These are phyloP conservation scores for Baorangia bicolor DNA, from an alignment of 768 basidiomycete species.

Conservation along the genomic window DNA sequence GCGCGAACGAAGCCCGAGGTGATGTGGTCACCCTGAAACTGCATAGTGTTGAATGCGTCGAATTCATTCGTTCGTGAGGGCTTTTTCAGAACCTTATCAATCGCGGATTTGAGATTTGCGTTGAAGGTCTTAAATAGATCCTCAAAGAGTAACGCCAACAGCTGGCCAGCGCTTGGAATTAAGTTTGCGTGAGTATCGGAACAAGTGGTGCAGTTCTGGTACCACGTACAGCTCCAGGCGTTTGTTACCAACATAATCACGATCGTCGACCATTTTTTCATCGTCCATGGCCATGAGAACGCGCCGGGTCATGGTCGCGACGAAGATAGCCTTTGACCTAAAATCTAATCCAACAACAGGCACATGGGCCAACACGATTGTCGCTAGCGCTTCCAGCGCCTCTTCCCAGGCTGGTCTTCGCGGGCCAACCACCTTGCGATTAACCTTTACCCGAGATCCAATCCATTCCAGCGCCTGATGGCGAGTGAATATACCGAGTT, in stretches of 20 bases:
- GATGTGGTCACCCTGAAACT: slow-evolving; percentile 94
- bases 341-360: slow-evolving; percentile 89
- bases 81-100: slow-evolving; percentile 97
- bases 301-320: slow-evolving; percentile 94
- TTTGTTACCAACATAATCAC: slow-evolving; percentile 99
- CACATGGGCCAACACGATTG: slow-evolving; percentile 95
- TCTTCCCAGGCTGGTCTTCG: slow-evolving; percentile 90
- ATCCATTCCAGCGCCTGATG: slow-evolving; percentile 96
- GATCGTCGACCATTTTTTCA: slow-evolving; percentile 95
- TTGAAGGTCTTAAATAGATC: slow-evolving; percentile 99
- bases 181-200: slow-evolving; percentile 9
- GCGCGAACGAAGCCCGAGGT: slow-evolving; percentile 95
- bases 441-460: slow-evolving; percentile 88
- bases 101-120: slow-evolving; percentile 88
- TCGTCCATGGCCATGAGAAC: slow-evolving; percentile 97
- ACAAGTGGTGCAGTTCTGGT: slow-evolving; percentile 2
- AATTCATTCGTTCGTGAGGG: slow-evolving; percentile 92
- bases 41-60: slow-evolving; percentile 92
- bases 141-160: slow-evolving; percentile 93
- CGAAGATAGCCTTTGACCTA: slow-evolving; percentile 91
- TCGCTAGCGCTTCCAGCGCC: slow-evolving; percentile 93
- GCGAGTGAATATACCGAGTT: slow-evolving; percentile 85
- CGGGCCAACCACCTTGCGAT: slow-evolving; percentile 76
- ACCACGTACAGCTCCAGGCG: slow-evolving; percentile 87
- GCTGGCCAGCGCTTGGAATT: slow-evolving; percentile 84